Base-by-base conservation (phyloP, 306 rosid species). In the Boehmeria nivea region DNA sequence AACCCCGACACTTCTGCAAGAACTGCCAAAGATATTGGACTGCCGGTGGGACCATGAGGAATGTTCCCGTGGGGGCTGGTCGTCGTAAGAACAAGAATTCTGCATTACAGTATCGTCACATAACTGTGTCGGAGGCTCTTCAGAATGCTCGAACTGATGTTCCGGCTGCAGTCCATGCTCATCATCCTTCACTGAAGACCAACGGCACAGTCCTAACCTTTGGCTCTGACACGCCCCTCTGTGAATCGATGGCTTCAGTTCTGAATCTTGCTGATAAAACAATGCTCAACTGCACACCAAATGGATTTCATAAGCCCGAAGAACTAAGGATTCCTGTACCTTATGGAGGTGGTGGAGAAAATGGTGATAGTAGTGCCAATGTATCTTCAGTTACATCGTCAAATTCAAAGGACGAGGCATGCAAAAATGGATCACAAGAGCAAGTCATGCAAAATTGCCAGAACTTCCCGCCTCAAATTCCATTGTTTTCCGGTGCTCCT, bases 1-100 rank as follows among this genome's bases (percentile, higher is more conserved):
- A 77, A 54, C 83, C 83, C 9, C 70, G 83, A 12, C 79, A 77
- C 53, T 77, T 77, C 54, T 77, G 83, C 72, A 72, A 73, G 67
- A 77, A 72, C 57, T 77, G 83, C 65, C 83, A 77, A 46, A 72
- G 83, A 70, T 77, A 77, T 57, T 77, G 83, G 83, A 77, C 83
- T 0, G 83, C 79, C 43, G 83, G 83, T 8, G 83, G 83, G 67
- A 73, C 73, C 12, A 77, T 77, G 83, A 77, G 83, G 67, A 77
- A 73, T 26, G 83, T 77, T 11, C 83, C 83, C 1, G 83, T 77
- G 28, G 83, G 83, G 25, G 83, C 83, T 9, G 83, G 83, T 9
- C 83, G 83, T 34, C 83, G 83, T 1, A 77, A 77, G 79, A 77
- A 77, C 68, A 77, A 77, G 52, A 72, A 65, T 45, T 60, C 83